Percentiles rank a stretch among this genome's conserved stretches.
Conservation (phyloP, 1,284 basidiomycete genomes). For the Rhodotorula glutinis region DNA sequence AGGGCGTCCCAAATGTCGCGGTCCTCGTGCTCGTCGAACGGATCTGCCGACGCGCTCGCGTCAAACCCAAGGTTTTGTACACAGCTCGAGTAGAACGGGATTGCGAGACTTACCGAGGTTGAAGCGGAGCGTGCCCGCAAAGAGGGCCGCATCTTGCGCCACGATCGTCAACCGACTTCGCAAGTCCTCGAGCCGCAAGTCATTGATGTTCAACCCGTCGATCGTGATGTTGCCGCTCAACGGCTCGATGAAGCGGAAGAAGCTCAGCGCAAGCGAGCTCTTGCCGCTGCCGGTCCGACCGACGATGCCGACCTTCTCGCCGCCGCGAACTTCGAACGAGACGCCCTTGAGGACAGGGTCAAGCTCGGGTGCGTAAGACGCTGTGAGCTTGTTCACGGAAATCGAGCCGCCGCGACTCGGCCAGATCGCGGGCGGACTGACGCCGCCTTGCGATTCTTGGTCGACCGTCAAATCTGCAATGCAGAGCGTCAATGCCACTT, state of each 20-base stretch:
- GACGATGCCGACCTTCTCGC: conserved; percentile 55
- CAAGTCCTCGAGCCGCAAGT: conserved; percentile 52
- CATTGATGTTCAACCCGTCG: conserved; percentile 53
- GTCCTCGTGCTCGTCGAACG: conserved; percentile 53
- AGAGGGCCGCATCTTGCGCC: conserved; percentile 51
- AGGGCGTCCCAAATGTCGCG: conserved; percentile 56
- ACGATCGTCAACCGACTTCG: conserved; percentile 55
- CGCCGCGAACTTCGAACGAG: conserved; percentile 51
- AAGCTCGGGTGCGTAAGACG: conserved; percentile 53
- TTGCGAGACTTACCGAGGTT: conserved; percentile 29
- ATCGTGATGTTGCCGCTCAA: conserved; percentile 50
- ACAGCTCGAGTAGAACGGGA: too few relatives aligned
- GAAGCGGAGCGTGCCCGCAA: conserved; percentile 49
- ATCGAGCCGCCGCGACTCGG: conserved; percentile 51
- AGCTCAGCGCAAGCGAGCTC: conserved; percentile 51
- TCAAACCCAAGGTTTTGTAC: too few relatives aligned
- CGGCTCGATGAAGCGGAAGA: conserved; percentile 55
- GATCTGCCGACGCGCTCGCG: conserved; percentile 39
- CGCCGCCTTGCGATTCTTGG: conserved; percentile 52
- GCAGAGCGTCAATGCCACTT: not conserved
- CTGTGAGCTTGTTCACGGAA: conserved; percentile 51
- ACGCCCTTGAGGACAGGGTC: conserved; percentile 54
- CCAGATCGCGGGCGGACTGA: conserved; percentile 55
- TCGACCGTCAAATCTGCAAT: conserved; percentile 48
- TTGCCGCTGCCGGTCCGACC: conserved; percentile 53